Base-by-base conservation (phyloP, 192 early-diverging fungal species). In the Podila horticola region DNA sequence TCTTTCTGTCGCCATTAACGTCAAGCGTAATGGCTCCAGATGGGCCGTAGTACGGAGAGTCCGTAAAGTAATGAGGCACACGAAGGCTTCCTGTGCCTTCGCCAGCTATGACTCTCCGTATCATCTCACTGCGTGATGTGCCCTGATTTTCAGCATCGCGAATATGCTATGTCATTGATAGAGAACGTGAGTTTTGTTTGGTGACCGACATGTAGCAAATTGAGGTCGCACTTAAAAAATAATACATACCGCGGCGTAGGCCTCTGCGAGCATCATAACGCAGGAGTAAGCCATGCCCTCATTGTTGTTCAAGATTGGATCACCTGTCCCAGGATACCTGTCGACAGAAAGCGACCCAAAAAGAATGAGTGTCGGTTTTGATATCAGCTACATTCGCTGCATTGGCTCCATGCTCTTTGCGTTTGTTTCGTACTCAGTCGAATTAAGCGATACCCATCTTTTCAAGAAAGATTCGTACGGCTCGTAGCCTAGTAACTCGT, bases 281-380 rank as follows among this genome's bases (percentile, higher is more conserved):
- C 84, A 87, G 1, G 84, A 79, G 57, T 87, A 87, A 0, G 84
- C 86, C 33, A 84, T 71, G 38, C 72, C 83, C 69, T 86, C 83
- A 29, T 79, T 82, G 8, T 71, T 67, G 6, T 45, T 71, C 15
- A 84, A 62, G 4, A 69, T 60, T 17, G 41, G 64, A 41, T 64
- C 45, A 2, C 74, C 86, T 29, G 84, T 74, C 55, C 71, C 75
- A 12, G 86, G 86, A 60, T 83, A 87, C 2, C 82, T 85, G 61
- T 61, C 22, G 9, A 38, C 2, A 48, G 41, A 48, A 34, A 4
- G 15, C 22, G 15, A 61, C 17, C 22, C 0, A 30, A 33, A 29
- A 11, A 61, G 29, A 19, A 61, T 61, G 13, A 29, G 17, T 61
- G 22, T 15, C 34, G 34, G 11, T 36, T 36, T 36, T 0, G 34